Conservation (phyloP, 106 monocot genomes). For the Platanthera guangdongensis region DNA sequence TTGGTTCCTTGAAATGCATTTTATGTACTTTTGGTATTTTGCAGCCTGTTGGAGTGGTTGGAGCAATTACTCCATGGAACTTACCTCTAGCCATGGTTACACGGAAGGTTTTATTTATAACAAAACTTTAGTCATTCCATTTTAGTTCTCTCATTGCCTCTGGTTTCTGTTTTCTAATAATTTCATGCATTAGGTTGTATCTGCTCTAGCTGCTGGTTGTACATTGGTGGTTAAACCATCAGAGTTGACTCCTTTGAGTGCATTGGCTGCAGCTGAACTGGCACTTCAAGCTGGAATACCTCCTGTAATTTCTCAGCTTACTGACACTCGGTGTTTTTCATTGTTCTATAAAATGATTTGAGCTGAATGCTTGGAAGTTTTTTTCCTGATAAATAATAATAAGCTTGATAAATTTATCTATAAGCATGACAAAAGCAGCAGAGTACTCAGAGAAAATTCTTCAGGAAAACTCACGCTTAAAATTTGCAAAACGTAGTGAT, state of each 20-base stretch:
- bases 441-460: not conserved
- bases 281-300: conserved; percentile 93
- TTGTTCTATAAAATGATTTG: not conserved
- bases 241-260: conserved; percentile 84
- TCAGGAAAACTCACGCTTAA: not conserved
- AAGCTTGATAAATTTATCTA: not conserved
- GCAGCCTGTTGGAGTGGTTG: conserved; percentile 98
- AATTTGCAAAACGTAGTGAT: not conserved
- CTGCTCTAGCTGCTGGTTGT: conserved; percentile 87
- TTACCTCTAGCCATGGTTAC: conserved; percentile 96
- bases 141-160: not conserved
- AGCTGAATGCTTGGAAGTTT: not conserved
- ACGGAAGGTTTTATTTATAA: conserved; percentile 46
- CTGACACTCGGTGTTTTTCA: not conserved
- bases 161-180: not conserved
- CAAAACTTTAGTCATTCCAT: not conserved
- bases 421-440: not conserved
- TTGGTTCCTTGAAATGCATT: not conserved
- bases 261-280: conserved; percentile 86
- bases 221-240: conserved; percentile 48
- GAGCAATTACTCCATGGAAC: conserved; percentile 91
- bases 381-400: not conserved
- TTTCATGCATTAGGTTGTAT: conserved; percentile 54
- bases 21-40: conserved; percentile 10
- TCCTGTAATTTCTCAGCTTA: conserved; percentile 43